Conservation (phyloP, 2,329 filamentous ascomycete species). For the Aspergillus caelatus region DNA sequence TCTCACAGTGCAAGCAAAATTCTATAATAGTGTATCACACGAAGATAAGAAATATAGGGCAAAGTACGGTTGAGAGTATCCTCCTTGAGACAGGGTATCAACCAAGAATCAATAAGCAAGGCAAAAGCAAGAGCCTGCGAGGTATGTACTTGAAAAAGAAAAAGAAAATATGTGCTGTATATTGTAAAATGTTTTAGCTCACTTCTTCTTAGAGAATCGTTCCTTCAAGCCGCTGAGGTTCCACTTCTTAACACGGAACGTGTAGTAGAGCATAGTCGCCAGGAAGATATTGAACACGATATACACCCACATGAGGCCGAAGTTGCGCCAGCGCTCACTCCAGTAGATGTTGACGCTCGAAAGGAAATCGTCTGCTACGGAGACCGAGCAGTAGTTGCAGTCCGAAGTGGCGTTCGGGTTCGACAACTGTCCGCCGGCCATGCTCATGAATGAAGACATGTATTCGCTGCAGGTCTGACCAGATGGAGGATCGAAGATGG, state of each 20-base stretch:
- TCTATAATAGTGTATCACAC: neutral
- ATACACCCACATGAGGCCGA: conserved; percentile 64
- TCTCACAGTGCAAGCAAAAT: neutral
- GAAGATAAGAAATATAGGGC: neutral
- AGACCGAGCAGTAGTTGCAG: conserved; percentile 55
- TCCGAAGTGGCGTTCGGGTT: conserved; percentile 51
- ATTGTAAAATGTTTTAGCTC: neutral
- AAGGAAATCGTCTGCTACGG: conserved; percentile 43
- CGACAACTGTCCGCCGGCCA: conserved; percentile 57
- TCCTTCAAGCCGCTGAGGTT: conserved; percentile 19
- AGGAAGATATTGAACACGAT: conserved; percentile 59
- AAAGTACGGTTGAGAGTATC: neutral
- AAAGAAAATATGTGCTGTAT: neutral
- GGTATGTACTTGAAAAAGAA: neutral
- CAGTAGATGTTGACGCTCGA: conserved; percentile 54
- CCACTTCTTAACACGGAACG: conserved; percentile 34
- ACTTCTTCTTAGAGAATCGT: conserved; percentile 21
- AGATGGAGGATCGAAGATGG: conserved; percentile 63
- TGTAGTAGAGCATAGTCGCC: conserved; percentile 51
- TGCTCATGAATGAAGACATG: conserved; percentile 53
- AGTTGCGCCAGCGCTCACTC: conserved; percentile 67
- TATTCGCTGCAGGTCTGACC: conserved; percentile 64
- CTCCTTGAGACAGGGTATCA: neutral
- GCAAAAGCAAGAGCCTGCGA: neutral
- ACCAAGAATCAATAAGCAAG: neutral